Conservation (phyloP, 257 asterid genomes). For the Cynanchum wilfordii region DNA sequence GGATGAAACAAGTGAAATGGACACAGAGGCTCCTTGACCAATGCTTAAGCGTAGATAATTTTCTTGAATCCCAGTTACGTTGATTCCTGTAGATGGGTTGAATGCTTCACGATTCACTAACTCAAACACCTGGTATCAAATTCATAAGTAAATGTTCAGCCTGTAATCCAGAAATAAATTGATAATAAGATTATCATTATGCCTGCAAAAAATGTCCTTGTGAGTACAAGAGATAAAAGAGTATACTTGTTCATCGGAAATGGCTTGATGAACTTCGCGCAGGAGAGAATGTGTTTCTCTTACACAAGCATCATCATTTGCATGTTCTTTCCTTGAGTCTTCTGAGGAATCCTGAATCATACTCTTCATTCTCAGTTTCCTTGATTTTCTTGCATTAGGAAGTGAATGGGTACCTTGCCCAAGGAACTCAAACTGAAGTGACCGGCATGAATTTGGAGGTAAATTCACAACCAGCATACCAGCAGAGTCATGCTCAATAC, state of each 20-base stretch:
- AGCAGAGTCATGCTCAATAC: conserved; percentile 82
- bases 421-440: conserved; percentile 79
- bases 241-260: conserved; percentile 82
- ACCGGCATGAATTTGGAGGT: conserved; percentile 62
- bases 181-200: not conserved
- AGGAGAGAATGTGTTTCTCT: conserved; percentile 60
- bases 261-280: conserved; percentile 76
- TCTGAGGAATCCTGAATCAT: conserved; percentile 32
- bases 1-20: conserved; percentile 66
- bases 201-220: not conserved
- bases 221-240: not conserved
- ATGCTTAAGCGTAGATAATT: conserved; percentile 64
- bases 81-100: conserved; percentile 51
- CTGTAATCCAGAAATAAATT: conserved; percentile 10
- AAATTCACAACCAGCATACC: conserved; percentile 95
- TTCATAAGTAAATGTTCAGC: conserved; percentile 12
- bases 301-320: conserved; percentile 61
- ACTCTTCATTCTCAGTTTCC: conserved; percentile 19
- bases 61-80: conserved; percentile 84
- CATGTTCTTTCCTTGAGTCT: conserved; percentile 40
- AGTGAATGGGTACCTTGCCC: conserved; percentile 51
- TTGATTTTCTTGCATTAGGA: conserved; percentile 29
- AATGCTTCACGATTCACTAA: conserved; percentile 93
- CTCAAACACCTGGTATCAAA: conserved; percentile 66
- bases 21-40: conserved; percentile 74